Evolutionary conservation across 371 early-diverging fungal species (phyloP).

Genomic region (Syncephalastrum monosporum): DNA sequence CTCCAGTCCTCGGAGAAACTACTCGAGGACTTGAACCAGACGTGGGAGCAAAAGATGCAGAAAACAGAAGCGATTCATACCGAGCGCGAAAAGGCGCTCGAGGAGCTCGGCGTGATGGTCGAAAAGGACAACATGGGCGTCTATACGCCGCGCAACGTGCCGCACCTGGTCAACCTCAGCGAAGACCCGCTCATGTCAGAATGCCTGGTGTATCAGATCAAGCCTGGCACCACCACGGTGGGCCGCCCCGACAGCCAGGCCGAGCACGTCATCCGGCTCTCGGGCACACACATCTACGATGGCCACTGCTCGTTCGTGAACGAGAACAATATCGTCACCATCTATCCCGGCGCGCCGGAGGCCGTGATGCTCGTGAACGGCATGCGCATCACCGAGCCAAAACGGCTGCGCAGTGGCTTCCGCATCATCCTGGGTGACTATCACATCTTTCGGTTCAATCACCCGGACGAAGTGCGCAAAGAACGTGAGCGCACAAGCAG

Average conservation of each 20-base stretch:
- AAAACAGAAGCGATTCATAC: constrained; percentile 70
- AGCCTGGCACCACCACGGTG: constrained; percentile 71
- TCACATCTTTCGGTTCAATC: constrained; percentile 82
- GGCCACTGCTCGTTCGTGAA: constrained; percentile 81
- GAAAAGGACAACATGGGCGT: constrained; percentile 75
- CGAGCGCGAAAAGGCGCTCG: constrained; percentile 72
- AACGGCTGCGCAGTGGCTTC: constrained; percentile 66
- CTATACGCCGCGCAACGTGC: constrained; percentile 75
- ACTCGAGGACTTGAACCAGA: constrained; percentile 33
- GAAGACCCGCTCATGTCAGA: constrained; percentile 89
- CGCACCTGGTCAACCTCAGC: constrained; percentile 85
- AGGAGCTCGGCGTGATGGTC: constrained; percentile 79
- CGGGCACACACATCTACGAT: constrained; percentile 64
- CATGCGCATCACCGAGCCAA: constrained; percentile 53
- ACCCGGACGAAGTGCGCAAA: constrained; percentile 78
- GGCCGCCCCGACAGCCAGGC: constrained; percentile 54
- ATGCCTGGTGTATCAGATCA: constrained; percentile 83
- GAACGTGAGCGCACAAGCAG: constrained; percentile 47
- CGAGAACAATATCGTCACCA: constrained; percentile 48
- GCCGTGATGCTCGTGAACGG: constrained; percentile 77
- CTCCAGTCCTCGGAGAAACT: constrained; percentile 38
- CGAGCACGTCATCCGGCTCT: constrained; percentile 68
- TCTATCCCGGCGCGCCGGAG: constrained; percentile 54
- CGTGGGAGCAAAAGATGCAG: constrained; percentile 68
- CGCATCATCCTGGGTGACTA: constrained; percentile 78